Evolutionary conservation across 2,329 filamentous ascomycete species (phyloP).

Genomic region (Lasiodiplodia sp.): DNA sequence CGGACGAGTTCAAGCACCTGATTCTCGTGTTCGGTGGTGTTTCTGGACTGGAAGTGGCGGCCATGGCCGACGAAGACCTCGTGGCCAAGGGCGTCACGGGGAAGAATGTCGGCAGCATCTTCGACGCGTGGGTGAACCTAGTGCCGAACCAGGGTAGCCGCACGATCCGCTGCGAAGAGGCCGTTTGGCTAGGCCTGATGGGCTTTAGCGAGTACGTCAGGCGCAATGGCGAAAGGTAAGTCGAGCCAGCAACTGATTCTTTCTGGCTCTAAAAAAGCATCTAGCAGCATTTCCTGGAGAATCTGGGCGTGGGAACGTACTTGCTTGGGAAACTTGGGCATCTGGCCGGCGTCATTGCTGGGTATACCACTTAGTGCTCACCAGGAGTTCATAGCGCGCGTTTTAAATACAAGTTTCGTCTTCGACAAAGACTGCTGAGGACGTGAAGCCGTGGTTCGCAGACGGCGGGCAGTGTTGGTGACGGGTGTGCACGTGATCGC

Average conservation of each 20-base stretch:
- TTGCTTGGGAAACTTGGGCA: constrained; percentile 8
- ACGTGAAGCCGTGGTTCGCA: not conserved
- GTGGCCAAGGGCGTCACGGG: constrained; percentile 69
- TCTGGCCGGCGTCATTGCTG: constrained; percentile 11
- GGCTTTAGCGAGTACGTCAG: constrained; percentile 60
- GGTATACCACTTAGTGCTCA: constrained; percentile 17
- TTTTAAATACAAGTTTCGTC: not conserved
- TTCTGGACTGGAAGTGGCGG: constrained; percentile 77
- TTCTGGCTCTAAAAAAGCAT: not conserved
- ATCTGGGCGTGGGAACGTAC: not conserved
- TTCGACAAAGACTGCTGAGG: not conserved
- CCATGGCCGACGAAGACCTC: constrained; percentile 67
- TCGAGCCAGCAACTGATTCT: not conserved
- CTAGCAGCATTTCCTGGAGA: constrained; percentile 1
- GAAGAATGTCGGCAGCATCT: constrained; percentile 71
- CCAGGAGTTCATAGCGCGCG: not conserved
- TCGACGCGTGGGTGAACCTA: constrained; percentile 86
- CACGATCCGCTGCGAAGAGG: constrained; percentile 85
- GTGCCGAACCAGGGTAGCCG: constrained; percentile 81
- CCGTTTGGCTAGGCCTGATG: constrained; percentile 77
- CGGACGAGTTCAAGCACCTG: constrained; percentile 69
- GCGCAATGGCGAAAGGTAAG: constrained; percentile 1
- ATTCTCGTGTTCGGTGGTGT: constrained; percentile 83
- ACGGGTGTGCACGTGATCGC: not conserved
- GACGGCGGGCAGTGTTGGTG: not conserved